A percentile compares a stretch with the other conserved stretches of the same genome.
Conservation (phyloP, 2,329 filamentous ascomycete genomes). For the Xylariales sp. region DNA sequence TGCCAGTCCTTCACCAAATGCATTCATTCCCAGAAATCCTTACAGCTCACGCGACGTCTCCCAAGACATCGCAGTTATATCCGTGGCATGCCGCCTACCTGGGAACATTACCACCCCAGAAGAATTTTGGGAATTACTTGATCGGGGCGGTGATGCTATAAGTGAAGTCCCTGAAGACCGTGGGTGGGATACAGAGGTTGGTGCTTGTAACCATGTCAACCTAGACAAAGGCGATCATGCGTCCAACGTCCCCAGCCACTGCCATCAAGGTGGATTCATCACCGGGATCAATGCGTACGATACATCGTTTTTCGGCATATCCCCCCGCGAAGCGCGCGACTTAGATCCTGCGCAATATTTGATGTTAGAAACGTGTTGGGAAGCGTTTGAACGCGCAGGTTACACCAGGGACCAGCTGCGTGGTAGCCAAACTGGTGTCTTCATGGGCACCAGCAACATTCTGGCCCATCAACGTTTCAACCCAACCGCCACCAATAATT, state of each 20-base stretch:
- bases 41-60: neutral
- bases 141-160: constrained; percentile 18
- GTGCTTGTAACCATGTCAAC: constrained; percentile 11
- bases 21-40: neutral
- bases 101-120: constrained; percentile 23
- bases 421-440: constrained; percentile 19
- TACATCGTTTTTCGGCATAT: constrained; percentile 19
- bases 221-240: constrained; percentile 36
- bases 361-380: constrained; percentile 20
- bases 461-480: constrained; percentile 12
- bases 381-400: constrained; percentile 20
- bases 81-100: constrained; percentile 29
- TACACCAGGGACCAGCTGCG: constrained; percentile 17
- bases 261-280: constrained; percentile 17
- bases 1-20: neutral
- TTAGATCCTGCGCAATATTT: constrained; percentile 19
- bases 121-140: constrained; percentile 28
- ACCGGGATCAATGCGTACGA: constrained; percentile 16
- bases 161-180: constrained; percentile 22
- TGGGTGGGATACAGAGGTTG: constrained; percentile 21
- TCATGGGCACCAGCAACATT: constrained; percentile 20
- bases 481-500: constrained; percentile 5
- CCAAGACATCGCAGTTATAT: constrained; percentile 22
- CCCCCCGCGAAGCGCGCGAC: constrained; percentile 17
- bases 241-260: constrained; percentile 14